Base-by-base conservation (phyloP, 139 green algal genomes). In the Trebouxia sp. region DNA sequence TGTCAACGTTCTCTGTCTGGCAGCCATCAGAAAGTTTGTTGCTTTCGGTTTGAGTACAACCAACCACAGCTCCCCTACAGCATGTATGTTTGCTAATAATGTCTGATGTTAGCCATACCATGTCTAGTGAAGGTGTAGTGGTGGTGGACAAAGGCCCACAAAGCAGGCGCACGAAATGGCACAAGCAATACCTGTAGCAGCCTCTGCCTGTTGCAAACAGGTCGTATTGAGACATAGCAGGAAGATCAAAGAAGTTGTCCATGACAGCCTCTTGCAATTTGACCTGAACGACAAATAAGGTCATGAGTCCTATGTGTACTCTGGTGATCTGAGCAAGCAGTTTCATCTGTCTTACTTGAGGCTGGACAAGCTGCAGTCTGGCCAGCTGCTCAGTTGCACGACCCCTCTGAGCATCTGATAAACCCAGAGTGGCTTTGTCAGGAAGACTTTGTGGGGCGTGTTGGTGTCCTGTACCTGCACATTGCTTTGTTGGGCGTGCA, bases 211-310 rank as follows among this genome's bases (percentile, higher is more conserved):
- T 72, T 22, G 62, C n/a, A 22, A 72, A 72, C 35, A 72, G 28
- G 0, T 72, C 62, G 28, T 72, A 45, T 24, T 72, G 32, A 45
- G 62, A 45, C 62, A 72, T 24, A 43, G 62, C 62, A 42, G 62
- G 32, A 41, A 72, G 62, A 30, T 72, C 62, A 72, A 72, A 72
- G 4, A 72, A 35, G 11, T 72, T 41, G 32, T 72, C 62, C 62
- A 72, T 14, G 3, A 72, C 62, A 45, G 43, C 12, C 62, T 72
- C 62, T 15, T 72, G 62, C 62, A 72, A 43, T 10, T 72, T 45
- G 10, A 72, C 62, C 62, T 72, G 62, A n/a, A n/a, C 17, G 3
- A 53, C 15, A 53, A 53, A 53, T 14, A n/a, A n/a, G n/a, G n/a
- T n/a, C n/a, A n/a, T n/a, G n/a, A n/a, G n/a, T n/a, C n/a, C n/a